Base-by-base conservation (phyloP, 805 yeast species). In the Candida pseudofarinosa region DNA sequence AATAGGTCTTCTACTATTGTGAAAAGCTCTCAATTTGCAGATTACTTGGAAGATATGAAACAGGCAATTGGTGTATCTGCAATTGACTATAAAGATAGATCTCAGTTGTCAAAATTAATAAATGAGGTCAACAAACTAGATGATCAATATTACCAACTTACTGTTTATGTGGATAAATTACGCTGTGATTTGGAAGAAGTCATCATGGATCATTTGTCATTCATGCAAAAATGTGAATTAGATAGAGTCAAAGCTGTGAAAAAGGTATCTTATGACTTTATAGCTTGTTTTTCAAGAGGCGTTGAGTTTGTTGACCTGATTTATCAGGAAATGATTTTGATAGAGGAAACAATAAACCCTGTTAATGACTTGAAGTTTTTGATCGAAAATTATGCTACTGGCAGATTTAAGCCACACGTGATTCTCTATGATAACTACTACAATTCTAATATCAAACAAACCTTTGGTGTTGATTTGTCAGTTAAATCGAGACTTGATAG, bases 151-250 rank as follows among this genome's bases (percentile, higher is more conserved):
- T 52, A 41, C 30, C 45, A 64, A 65, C 36, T 75, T 40, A 81
- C 86, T 7, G 61, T 67, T 36, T 76, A 73, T 33, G 68, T 86
- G 49, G 96, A 88, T 55, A 69, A 71, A 35, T 60, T 77, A 12
- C 73, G 95, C 45, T 84, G 93, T 59, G 80, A 79, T 37, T 71
- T 86, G 37, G 96, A 88, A 60, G 91, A 85, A 54, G 58, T 76
- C 28, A 71, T 84, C 43, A 75, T 83, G 59, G 90, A 83, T 51
- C 90, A 85, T 55, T 67, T 83, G 39, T 63, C 81, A 17, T 86
- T 83, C 58, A 80, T 88, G 86, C 91, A 87, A 58, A 77, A 81
- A 53, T 87, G 93, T 65, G 96, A 88, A 63, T 60, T 77, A 30
- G 95, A 88, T 62, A 74, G 96, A 49, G 68, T 85, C 45, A 73